Evolutionary conservation across 2,329 filamentous ascomycete genomes (phyloP).

Genomic region (Zymoseptoria passerinii): DNA sequence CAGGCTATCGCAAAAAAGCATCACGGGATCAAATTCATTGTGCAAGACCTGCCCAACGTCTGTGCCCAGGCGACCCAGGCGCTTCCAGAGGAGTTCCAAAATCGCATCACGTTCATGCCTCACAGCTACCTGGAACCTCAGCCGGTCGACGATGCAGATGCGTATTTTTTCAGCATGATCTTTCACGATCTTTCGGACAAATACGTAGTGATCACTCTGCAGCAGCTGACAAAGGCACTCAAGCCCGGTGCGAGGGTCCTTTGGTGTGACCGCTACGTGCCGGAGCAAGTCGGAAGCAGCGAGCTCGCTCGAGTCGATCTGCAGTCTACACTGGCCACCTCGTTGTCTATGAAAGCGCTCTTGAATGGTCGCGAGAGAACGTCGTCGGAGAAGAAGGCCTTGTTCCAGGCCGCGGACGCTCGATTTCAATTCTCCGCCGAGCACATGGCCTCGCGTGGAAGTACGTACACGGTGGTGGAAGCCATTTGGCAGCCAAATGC

Average conservation of each 20-base stretch:
- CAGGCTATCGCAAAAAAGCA: slow-evolving; percentile 17
- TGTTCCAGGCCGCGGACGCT: not conserved
- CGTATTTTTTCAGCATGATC: slow-evolving; percentile 20
- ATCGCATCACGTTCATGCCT: slow-evolving; percentile 7
- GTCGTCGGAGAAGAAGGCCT: not conserved
- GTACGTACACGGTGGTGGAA: slow-evolving; percentile 1
- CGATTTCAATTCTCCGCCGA: not conserved
- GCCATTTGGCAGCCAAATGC: slow-evolving; percentile 1
- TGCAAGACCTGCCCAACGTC: slow-evolving; percentile 17
- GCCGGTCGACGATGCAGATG: slow-evolving; percentile 23
- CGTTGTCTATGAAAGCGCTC: not conserved
- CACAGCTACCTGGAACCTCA: slow-evolving; percentile 25
- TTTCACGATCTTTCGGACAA: slow-evolving; percentile 21
- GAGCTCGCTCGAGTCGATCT: not conserved
- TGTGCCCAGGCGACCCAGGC: not conserved
- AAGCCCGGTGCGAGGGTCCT: slow-evolving; percentile 18
- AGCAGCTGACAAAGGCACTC: slow-evolving; percentile 12
- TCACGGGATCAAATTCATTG: slow-evolving; percentile 14
- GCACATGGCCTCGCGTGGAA: not conserved
- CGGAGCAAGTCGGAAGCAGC: not conserved
- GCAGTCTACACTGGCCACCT: not conserved
- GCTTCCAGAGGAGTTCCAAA: not conserved
- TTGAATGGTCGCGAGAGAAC: not conserved
- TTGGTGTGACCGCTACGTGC: slow-evolving; percentile 7
- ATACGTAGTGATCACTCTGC: slow-evolving; percentile 14